Evolutionary conservation across 352 stramenopile species (phyloP), one percentile per base, ranked within the genome.

Genomic region (Pythium phragmiticola): DNA sequence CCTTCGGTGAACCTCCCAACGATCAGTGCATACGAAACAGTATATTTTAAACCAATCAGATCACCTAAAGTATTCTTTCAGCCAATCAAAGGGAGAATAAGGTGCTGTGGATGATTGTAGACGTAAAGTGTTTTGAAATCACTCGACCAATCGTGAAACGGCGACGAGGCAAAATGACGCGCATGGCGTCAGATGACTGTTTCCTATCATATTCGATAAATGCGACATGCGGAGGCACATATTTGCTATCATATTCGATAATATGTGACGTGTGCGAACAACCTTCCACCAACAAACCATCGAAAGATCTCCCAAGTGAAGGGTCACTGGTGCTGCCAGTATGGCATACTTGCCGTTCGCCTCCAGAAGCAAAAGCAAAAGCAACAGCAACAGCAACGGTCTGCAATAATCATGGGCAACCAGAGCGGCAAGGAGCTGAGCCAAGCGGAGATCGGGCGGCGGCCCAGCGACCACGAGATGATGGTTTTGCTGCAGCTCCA

Each of bases 401-500:
- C 21, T 41, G 7, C 36, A 7, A 19, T 26, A 39, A 17, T 2
- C 21, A 87, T 89, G 80, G 79, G 79, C 48, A 87, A 84, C 49
- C 57, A 75, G 23, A 57, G 37, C 13, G 63, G 68, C 33, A 65
- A 66, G 45, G 72, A 77, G 51, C 36, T 71, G 17, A 73, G 65
- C 48, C 55, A 56, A 5, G 76, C 76, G 21, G 76, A 87, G 53
- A 65, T 69, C 54, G 82, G 74, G 3, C 70, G 80, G 0, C 76
- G 71, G 3, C 80, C 82, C 26, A 84, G 66, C 33, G 82, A 91
- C 65, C 68, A 71, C 23, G 79, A 91, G 65, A 76, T 91, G 63
- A 73, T 91, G 47, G 63, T 80, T 41, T 60, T 90, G 19, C 77
- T 81, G 58, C 72, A 77, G 68, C 76, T 91, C 51, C 79, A 91